Evolutionary conservation across 2,329 filamentous ascomycete genomes (phyloP).

Genomic region (Alternaria sp.): DNA sequence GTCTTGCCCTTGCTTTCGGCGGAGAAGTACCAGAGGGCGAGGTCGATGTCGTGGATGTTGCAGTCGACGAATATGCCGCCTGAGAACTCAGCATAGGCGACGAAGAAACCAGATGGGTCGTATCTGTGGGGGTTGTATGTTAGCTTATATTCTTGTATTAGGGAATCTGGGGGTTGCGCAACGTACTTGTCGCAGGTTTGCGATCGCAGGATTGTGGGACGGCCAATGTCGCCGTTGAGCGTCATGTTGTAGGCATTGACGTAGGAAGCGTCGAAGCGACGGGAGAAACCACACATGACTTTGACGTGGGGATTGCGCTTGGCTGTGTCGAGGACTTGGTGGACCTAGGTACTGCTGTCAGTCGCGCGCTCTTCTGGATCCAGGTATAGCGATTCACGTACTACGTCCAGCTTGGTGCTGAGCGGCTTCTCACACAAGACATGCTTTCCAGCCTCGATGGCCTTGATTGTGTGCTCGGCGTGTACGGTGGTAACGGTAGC

Average conservation of each 20-base stretch:
- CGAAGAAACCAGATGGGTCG: conserved; percentile 72
- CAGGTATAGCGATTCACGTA: conserved; percentile 46
- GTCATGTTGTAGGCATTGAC: conserved; percentile 65
- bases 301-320: conserved; percentile 66
- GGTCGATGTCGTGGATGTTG: conserved; percentile 74
- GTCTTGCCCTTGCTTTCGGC: conserved; percentile 24
- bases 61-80: conserved; percentile 77
- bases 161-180: neutral
- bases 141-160: neutral
- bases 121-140: conserved; percentile 38
- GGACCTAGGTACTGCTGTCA: conserved; percentile 56
- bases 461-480: conserved; percentile 65
- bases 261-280: conserved; percentile 73
- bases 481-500: conserved; percentile 65
- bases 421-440: conserved; percentile 69
- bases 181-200: conserved; percentile 70
- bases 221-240: conserved; percentile 64
- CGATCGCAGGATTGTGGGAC: conserved; percentile 67
- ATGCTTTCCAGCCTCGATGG: conserved; percentile 63
- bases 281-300: conserved; percentile 72
- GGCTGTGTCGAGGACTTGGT: conserved; percentile 67
- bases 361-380: neutral
- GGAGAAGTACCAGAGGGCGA: conserved; percentile 69
- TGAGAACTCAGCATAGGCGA: conserved; percentile 69
- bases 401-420: conserved; percentile 66